phyloP scores from a whole-genome alignment of 2,329 filamentous ascomycete species.

The Xylaria polymorpha region DNA sequence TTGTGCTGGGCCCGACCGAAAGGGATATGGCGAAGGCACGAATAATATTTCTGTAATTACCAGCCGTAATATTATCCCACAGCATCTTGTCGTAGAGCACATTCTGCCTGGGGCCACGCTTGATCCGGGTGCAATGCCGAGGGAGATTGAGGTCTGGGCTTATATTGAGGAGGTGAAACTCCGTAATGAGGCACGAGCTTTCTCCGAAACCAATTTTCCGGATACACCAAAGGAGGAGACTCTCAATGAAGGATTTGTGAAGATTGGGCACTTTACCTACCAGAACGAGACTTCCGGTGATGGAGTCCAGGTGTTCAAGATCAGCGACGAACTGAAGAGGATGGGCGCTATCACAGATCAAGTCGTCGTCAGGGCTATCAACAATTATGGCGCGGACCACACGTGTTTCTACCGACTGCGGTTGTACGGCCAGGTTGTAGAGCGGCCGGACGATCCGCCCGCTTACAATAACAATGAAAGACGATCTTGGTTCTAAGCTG shows the following conservation, averaged over 20 bases:
- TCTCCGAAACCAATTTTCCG: conserved; percentile 57
- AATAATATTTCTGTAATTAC: conserved; percentile 72
- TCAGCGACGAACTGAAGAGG: conserved; percentile 62
- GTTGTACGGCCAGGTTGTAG: conserved; percentile 62
- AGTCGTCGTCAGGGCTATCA: conserved; percentile 65
- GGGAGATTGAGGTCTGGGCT: conserved; percentile 76
- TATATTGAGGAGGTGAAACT: conserved; percentile 61
- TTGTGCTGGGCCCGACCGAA: conserved; percentile 71
- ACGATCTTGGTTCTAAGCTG: conserved; percentile 11
- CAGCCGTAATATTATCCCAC: conserved; percentile 69
- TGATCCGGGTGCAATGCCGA: conserved; percentile 71
- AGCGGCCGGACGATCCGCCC: conserved; percentile 32
- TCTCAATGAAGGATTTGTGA: conserved; percentile 61
- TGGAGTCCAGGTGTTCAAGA: conserved; percentile 63
- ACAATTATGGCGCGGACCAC: conserved; percentile 70
- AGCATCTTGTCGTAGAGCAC: conserved; percentile 79
- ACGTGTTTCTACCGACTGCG: conserved; percentile 75
- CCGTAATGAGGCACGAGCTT: conserved; percentile 57
- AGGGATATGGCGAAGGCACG: conserved; percentile 63
- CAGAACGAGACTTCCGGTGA: conserved; percentile 57
- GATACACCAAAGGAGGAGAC: conserved; percentile 43
- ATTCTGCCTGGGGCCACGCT: conserved; percentile 71
- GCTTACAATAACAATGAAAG: too few relatives aligned
- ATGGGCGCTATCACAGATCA: conserved; percentile 63
- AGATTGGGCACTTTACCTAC: conserved; percentile 68